These are phyloP conservation scores for Micromonas pusilla DNA, from an alignment of 139 green algal species.

Conservation along the genomic window DNA sequence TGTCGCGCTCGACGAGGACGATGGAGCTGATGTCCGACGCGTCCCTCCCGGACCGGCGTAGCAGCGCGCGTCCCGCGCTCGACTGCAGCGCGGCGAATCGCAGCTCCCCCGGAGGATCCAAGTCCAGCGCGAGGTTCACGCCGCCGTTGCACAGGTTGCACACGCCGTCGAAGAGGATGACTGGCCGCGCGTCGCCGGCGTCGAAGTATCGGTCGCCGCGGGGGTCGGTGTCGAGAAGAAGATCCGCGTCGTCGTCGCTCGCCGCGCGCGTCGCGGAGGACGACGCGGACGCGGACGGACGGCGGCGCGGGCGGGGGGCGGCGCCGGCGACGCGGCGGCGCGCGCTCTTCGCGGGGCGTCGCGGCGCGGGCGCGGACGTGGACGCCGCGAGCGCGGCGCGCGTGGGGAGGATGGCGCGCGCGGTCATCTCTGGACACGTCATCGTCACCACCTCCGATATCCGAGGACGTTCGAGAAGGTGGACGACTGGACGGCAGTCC, in stretches of 20 bases:
- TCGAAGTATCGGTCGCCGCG: background rate
- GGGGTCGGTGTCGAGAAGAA: background rate
- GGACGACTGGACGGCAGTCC: background rate
- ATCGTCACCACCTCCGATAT: background rate
- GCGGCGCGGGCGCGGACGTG: background rate
- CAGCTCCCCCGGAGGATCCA: conserved; percentile 22
- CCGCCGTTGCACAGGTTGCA: conserved; percentile 54
- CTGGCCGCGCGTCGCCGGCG: background rate
- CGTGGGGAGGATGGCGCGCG: background rate
- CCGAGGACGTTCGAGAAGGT: no score
- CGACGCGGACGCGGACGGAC: background rate
- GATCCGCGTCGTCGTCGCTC: background rate
- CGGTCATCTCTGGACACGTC: background rate
- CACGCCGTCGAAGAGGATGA: conserved; percentile 39
- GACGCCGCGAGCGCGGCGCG: background rate
- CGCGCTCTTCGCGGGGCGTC: no score
- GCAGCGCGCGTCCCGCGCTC: conserved; percentile 31
- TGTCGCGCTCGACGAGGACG: conserved; percentile 36
- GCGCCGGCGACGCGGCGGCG: no score
- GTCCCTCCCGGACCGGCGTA: conserved; percentile 26
- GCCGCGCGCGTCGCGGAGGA: background rate
- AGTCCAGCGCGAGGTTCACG: conserved; percentile 47
- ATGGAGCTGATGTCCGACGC: conserved; percentile 39
- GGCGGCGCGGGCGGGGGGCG: no score
- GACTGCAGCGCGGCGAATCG: conserved; percentile 43